Base-by-base conservation (phyloP, 1,139 yeast species). In the Pichia sp. region DNA sequence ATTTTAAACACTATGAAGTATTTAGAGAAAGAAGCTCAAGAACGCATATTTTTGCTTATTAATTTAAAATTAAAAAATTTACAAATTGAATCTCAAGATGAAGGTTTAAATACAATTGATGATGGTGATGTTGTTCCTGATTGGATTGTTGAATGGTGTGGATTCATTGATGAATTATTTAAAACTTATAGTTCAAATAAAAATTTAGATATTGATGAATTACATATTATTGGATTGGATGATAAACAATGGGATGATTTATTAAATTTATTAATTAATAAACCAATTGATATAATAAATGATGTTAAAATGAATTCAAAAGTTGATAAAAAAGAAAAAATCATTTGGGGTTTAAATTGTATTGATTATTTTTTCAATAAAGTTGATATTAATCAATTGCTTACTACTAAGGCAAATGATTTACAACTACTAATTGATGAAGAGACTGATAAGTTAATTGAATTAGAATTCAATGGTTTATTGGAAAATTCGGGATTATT, bases 91-190 rank as follows among this genome's bases (percentile, higher is more conserved):
- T 47, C 54, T 2, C 49, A 46, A 26, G 50, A 51, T 16, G 63
- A 56, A 35, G 37, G 11, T 25, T 33, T 36, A 5, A 57, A 55
- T 10, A 50, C 56, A 2, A 62, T 68, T 48, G 67, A 67, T 36
- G 81, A 78, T 43, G 45, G 53, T 8, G 65, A 82, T 40, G 73
- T 81, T 49, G 76, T 87, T 8, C 90, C 92, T 0, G 87, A 82
- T 51, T 84, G 92, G 94, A 62, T 83, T 16, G 68, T 76, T 40
- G 80, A 77, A 7, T 51, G 54, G 54, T 48, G 44, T 29, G 46
- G 43, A 72, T 30, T 63, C 76, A 22, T 65, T 80, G 46, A 77
- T 76, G 7, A 60, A 74, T 4, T 67, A 78, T 44, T 82, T 78
- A 53, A 68, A 66, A 43, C 32, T 10, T 31, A 35, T 20, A 33